phyloP scores from a whole-genome alignment of 1,139 yeast genomes.

The Fermentozyma sake region DNA sequence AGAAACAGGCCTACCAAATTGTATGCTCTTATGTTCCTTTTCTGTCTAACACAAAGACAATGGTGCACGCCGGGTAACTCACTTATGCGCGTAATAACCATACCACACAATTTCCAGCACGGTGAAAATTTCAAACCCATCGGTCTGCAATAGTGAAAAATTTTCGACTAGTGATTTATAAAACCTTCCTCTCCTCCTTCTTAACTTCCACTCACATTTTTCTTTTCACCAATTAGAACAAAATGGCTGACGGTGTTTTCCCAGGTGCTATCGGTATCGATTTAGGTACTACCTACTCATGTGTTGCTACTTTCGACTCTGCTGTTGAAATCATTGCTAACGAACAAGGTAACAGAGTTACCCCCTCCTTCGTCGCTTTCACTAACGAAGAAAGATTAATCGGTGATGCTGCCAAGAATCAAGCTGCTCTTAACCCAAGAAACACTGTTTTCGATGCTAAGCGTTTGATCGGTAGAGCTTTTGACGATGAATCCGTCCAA shows the following conservation, averaged over 20 bases:
- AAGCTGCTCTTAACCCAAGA: slow-evolving; percentile 95
- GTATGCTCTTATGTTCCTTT: no score
- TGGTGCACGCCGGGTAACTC: slow-evolving; percentile 6
- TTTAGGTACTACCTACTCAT: slow-evolving; percentile 98
- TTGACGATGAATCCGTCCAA: slow-evolving; percentile 86
- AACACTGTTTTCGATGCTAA: slow-evolving; percentile 97
- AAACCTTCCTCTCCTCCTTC: slow-evolving; percentile 13
- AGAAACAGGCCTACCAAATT: no score
- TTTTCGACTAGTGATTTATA: slow-evolving; percentile 4
- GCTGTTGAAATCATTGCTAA: slow-evolving; percentile 94
- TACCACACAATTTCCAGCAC: slow-evolving; percentile 1
- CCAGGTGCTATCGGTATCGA: slow-evolving; percentile 99
- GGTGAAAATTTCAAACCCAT: slow-evolving; percentile 2
- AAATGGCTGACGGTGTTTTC: slow-evolving; percentile 98
- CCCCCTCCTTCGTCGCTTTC: slow-evolving; percentile 98
- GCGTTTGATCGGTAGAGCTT: slow-evolving; percentile 96
- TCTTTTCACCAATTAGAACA: slow-evolving; percentile 8
- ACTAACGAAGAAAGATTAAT: slow-evolving; percentile 95
- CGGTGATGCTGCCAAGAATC: slow-evolving; percentile 99
- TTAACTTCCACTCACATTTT: slow-evolving; percentile 12
- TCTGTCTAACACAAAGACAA: no score
- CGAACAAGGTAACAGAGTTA: slow-evolving; percentile 99
- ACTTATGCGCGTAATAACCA: background rate
- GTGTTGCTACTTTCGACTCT: slow-evolving; percentile 94
- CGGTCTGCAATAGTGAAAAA: slow-evolving; percentile 2